Evolutionary conservation across 768 basidiomycete species (phyloP).

Genomic region (Trametes gibbosa): DNA sequence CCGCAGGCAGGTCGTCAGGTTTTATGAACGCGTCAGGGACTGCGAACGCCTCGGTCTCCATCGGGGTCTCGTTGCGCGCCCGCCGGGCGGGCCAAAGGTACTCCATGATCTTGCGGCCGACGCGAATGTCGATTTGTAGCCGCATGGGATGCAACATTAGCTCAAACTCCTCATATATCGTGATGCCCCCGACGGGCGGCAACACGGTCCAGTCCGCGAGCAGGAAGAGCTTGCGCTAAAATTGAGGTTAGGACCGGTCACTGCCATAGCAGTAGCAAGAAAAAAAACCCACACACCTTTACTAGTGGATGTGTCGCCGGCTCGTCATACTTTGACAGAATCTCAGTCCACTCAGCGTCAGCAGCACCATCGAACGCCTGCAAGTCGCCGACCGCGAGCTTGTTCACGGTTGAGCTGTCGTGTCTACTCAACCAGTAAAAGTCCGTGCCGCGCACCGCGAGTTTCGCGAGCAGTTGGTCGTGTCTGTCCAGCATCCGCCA

Average conservation of each 20-base stretch:
- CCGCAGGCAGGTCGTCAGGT: conserved; percentile 4
- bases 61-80: conserved; percentile 32
- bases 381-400: conserved; percentile 70
- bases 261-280: conserved; percentile 9
- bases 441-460: conserved; percentile 75
- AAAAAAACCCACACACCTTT: conserved; percentile 47
- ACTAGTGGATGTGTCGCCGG: conserved; percentile 65
- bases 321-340: conserved; percentile 75
- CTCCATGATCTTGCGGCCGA: conserved; percentile 80
- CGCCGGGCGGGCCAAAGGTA: conserved; percentile 80
- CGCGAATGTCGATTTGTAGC: conserved; percentile 79
- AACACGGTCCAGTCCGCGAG: conserved; percentile 77
- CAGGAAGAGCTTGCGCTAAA: conserved; percentile 68
- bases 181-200: conserved; percentile 92
- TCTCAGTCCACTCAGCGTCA: conserved; percentile 83
- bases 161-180: conserved; percentile 81
- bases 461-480: conserved; percentile 74
- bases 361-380: conserved; percentile 85
- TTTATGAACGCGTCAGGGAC: conserved; percentile 8
- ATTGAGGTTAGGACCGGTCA: neutral
- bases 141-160: conserved; percentile 82
- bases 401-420: conserved; percentile 83
- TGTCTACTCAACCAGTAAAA: conserved; percentile 84
- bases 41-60: conserved; percentile 14
- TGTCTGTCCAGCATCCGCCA: conserved; percentile 87